Evolutionary conservation across 2,329 filamentous ascomycete genomes (phyloP).

Genomic region (Furcasterigmium sp.): DNA sequence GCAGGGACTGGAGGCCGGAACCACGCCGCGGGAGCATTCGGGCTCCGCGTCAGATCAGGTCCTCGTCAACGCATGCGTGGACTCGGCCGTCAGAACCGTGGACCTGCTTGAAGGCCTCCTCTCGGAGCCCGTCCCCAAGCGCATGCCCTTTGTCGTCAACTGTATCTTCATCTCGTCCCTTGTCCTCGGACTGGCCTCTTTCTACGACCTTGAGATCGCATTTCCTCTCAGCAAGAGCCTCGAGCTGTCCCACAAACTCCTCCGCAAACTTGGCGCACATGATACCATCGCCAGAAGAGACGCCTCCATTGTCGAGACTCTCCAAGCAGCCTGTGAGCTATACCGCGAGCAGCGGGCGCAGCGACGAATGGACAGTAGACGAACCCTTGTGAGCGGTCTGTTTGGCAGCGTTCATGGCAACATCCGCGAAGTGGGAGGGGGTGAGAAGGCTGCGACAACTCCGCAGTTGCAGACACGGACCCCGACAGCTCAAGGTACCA

Average conservation of each 20-base stretch:
- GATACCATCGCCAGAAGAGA: constrained; percentile 17
- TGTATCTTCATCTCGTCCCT: constrained; percentile 38
- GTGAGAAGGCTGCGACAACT: neutral
- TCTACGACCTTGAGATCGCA: constrained; percentile 34
- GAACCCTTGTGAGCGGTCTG: constrained; percentile 15
- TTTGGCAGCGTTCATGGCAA: constrained; percentile 17
- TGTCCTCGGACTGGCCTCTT: constrained; percentile 36
- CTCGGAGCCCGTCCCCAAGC: constrained; percentile 27
- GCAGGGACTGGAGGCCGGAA: neutral
- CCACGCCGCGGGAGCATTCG: neutral
- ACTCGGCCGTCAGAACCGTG: constrained; percentile 27
- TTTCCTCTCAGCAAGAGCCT: constrained; percentile 24
- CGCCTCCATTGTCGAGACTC: constrained; percentile 14
- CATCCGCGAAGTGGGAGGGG: neutral
- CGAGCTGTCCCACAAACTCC: constrained; percentile 13
- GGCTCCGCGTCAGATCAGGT: constrained; percentile 14
- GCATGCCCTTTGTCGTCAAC: constrained; percentile 39
- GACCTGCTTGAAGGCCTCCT: constrained; percentile 31
- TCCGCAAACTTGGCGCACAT: constrained; percentile 16
- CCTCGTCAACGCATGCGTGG: constrained; percentile 25
- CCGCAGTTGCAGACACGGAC: neutral
- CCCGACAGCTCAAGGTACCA: neutral
- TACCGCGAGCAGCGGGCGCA: constrained; percentile 15
- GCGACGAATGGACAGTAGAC: constrained; percentile 16
- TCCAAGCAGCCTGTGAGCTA: constrained; percentile 16